phyloP scores from a whole-genome alignment of 2,329 filamentous ascomycete species.

The Fusarium pilosicola region DNA sequence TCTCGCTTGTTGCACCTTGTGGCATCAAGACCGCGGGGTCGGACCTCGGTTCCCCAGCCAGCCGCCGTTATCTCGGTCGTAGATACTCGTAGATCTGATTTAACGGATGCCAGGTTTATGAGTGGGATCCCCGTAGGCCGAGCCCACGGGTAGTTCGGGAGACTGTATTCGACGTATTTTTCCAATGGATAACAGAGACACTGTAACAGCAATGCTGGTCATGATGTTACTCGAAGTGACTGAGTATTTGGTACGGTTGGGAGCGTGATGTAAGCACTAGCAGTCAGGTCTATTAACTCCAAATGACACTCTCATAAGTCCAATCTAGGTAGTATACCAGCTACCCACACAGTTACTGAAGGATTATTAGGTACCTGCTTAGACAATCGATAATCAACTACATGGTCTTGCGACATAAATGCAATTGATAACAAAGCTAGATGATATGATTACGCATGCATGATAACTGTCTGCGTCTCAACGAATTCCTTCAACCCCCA shows the following conservation, averaged over 20 bases:
- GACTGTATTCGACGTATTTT: fast-evolving
- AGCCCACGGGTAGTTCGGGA: not conserved
- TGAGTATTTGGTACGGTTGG: not conserved
- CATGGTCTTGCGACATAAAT: too few species aligned
- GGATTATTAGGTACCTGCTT: not conserved
- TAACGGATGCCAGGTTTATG: fast-evolving
- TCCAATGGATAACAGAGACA: fast-evolving
- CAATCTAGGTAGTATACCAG: not conserved
- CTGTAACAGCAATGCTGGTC: not conserved
- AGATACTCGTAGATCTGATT: fast-evolving
- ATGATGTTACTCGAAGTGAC: not conserved
- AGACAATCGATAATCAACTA: fast-evolving
- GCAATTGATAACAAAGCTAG: too few species aligned
- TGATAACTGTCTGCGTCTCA: not conserved
- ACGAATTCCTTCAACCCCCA: not conserved
- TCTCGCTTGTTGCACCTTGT: not conserved
- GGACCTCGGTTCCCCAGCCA: too few species aligned
- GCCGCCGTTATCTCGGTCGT: not conserved
- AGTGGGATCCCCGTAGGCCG: not conserved
- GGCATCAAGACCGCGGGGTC: not conserved
- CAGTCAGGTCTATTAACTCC: not conserved
- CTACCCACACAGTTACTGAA: not conserved
- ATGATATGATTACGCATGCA: not conserved
- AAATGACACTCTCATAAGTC: not conserved
- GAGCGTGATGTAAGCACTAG: too few species aligned